Conservation (phyloP, 2,329 filamentous ascomycete species). For the Pseudogymnoascus sp. region DNA sequence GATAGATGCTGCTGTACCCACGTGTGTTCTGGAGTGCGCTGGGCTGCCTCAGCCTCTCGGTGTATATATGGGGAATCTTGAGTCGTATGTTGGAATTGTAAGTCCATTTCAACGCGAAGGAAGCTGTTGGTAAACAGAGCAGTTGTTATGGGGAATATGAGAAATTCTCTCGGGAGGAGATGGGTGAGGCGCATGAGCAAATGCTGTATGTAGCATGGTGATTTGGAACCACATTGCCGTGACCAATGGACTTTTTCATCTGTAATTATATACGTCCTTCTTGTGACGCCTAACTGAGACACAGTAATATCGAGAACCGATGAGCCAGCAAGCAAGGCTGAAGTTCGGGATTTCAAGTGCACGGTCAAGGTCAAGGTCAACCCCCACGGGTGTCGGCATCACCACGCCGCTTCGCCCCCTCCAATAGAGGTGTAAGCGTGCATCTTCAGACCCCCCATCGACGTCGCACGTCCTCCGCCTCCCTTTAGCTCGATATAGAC, state of each 20-base stretch:
- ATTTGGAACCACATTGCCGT: background rate
- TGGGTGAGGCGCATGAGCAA: background rate
- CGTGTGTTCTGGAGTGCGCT: background rate
- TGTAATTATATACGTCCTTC: background rate
- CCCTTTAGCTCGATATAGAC: background rate
- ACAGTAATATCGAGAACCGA: background rate
- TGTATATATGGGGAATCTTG: background rate
- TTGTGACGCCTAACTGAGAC: background rate
- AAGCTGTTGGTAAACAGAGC: background rate
- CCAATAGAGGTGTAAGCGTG: background rate
- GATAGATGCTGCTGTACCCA: background rate
- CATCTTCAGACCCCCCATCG: background rate
- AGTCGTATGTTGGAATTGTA: background rate
- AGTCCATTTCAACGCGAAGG: background rate
- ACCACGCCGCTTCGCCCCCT: background rate
- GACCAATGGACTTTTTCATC: background rate
- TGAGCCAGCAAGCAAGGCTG: background rate
- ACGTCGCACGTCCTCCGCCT: background rate
- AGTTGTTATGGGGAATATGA: background rate
- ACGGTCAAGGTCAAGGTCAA: background rate
- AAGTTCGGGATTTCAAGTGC: background rate
- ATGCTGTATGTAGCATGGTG: background rate
- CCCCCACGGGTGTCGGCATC: background rate
- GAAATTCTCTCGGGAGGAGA: background rate
- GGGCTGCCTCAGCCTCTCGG: background rate